phyloP scores from a whole-genome alignment of 1,139 yeast genomes.

The Nadsonia commutata region DNA sequence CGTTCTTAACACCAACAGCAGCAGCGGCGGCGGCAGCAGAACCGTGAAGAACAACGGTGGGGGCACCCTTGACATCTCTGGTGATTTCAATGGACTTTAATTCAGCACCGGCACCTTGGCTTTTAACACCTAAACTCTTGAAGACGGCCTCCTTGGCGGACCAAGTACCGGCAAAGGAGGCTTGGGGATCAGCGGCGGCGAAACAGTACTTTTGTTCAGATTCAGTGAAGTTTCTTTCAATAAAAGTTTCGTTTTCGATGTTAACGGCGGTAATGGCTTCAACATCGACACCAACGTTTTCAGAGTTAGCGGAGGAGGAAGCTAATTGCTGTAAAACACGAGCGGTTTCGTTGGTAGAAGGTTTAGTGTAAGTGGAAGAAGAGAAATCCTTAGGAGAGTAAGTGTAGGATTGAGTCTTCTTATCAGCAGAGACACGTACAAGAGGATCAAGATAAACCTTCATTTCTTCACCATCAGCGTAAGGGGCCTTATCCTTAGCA shows the following conservation, averaged over 20 bases:
- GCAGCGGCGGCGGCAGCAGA: conserved; percentile 63
- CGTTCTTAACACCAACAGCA: conserved; percentile 50
- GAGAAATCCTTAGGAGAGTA: conserved; percentile 29
- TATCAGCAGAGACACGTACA: conserved; percentile 54
- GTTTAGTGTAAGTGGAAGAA: conserved; percentile 18
- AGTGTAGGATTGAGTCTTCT: conserved; percentile 36
- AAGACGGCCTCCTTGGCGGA: conserved; percentile 98
- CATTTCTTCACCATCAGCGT: conserved; percentile 72
- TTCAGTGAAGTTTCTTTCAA: conserved; percentile 81
- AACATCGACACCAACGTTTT: conserved; percentile 94
- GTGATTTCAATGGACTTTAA: conserved; percentile 78
- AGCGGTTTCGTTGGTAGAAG: conserved; percentile 28
- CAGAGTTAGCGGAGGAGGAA: conserved; percentile 38
- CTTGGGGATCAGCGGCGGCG: conserved; percentile 58
- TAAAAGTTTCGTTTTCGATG: conserved; percentile 71
- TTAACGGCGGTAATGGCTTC: conserved; percentile 75
- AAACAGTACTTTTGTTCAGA: conserved; percentile 66
- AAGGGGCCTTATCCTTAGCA: conserved; percentile 90
- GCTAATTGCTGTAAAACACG: conserved; percentile 24
- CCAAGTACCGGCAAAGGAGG: conserved; percentile 97
- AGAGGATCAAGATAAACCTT: conserved; percentile 90
- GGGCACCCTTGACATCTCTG: conserved; percentile 67
- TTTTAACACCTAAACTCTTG: conserved; percentile 80
- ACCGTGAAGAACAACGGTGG: conserved; percentile 63
- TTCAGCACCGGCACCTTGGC: conserved; percentile 92